phyloP scores from a whole-genome alignment of 2,329 filamentous ascomycete genomes.

The Kalmusia sp. region DNA sequence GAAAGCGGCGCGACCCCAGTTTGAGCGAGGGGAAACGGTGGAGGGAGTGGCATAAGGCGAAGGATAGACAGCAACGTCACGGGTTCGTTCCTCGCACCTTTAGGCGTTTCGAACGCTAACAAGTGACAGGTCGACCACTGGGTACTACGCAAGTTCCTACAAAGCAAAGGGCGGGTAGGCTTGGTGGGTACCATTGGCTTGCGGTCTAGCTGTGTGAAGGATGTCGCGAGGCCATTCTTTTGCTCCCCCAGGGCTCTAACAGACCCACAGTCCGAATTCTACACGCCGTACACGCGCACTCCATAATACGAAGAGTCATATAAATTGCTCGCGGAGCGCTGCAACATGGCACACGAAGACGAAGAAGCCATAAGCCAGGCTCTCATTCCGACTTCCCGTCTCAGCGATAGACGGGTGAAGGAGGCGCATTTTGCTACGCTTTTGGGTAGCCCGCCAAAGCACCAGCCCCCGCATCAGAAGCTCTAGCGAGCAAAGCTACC shows the following conservation, averaged over 20 bases:
- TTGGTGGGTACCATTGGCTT: not conserved
- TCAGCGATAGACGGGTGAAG: not conserved
- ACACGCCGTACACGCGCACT: conserved; percentile 3
- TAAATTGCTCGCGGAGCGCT: not conserved
- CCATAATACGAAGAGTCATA: not conserved
- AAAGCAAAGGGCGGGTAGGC: not conserved
- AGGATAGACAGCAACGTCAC: no score
- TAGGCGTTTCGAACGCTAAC: no score
- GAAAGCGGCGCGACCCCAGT: no score
- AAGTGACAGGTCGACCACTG: no score
- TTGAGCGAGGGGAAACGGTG: no score
- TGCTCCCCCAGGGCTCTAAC: not conserved
- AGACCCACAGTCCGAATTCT: not conserved
- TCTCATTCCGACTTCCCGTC: not conserved
- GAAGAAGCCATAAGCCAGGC: not conserved
- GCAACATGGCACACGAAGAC: not conserved
- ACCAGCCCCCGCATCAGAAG: not conserved
- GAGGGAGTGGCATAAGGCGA: no score
- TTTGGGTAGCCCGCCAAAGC: not conserved
- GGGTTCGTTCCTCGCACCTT: no score
- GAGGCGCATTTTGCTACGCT: not conserved
- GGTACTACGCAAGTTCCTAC: no score
- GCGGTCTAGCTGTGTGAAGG: not conserved
- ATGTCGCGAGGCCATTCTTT: not conserved
- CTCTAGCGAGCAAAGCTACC: conserved; percentile 8